Base-by-base conservation (phyloP, 352 stramenopile genomes). In the Globisporangium megalacanthum region DNA sequence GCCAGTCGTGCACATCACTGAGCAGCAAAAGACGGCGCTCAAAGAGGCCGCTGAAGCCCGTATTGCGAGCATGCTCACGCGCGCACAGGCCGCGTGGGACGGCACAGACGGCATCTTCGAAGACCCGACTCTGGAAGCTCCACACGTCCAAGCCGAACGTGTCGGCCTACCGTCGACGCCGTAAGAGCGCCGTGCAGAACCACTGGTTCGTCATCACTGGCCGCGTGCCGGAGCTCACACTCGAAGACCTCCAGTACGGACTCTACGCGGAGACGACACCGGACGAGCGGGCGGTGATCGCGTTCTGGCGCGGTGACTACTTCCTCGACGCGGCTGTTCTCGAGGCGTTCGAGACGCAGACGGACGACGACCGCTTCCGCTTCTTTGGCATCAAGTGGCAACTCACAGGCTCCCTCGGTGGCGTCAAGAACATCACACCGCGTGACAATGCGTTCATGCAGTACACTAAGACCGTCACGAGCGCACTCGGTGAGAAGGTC, bases 341-440 rank as follows among this genome's bases (percentile, higher is more conserved):
- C n/a, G 59, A 78, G n/a, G 60, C 77, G 4, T 69, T 83, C 9
- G 78, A 89, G 55, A 69, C 73, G 8, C 74, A 85, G 64, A 83
- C 66, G 6, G 69, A 79, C 1, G 70, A 77, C 58, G 81, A 91
- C 44, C 61, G 68, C 41, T 91, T 91, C 59, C 65, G 68, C 42
- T 89, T 89, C 53, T 89, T 87, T 55, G 81, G 81, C n/a, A 65
- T 91, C 47, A 91, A 91, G 59, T 91, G 81, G 81, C 68, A 83
- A 47, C 77, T 73, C 0, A 65, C 49, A 37, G 68, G 77, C 41
- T 56, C 61, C 3, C 83, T 83, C 4, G 25, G 25, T 4, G 25
- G 25, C 25, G 25, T 29, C 2, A 29, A 29, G 37, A 71, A 88
- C 61, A 72, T 81, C 31, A 76, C 73, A 7, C 70, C 79, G 6